Conservation (phyloP, 2,329 filamentous ascomycete genomes). For the Volutella citrinella region DNA sequence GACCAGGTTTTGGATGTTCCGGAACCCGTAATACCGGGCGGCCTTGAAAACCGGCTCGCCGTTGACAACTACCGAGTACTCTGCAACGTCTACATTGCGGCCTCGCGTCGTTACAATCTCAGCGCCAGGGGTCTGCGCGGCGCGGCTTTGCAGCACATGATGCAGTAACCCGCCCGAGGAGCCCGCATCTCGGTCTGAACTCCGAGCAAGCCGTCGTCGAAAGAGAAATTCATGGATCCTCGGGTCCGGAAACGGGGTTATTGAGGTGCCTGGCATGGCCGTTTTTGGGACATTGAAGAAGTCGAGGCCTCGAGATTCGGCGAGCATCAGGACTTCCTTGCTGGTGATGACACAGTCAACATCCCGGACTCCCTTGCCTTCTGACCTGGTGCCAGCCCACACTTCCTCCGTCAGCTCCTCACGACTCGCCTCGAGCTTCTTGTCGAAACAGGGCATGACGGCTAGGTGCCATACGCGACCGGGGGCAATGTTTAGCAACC, state of each 20-base stretch:
- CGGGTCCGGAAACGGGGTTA: conserved; percentile 68
- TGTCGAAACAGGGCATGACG: conserved; percentile 98
- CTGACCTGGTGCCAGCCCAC: conserved; percentile 57
- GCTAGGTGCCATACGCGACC: conserved; percentile 90
- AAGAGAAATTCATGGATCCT: conserved; percentile 73
- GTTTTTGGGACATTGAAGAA: conserved; percentile 69
- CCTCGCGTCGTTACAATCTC: conserved; percentile 69
- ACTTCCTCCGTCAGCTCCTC: conserved; percentile 82
- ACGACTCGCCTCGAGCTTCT: conserved; percentile 94
- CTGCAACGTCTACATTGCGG: conserved; percentile 86
- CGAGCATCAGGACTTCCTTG: conserved; percentile 88
- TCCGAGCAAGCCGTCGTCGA: conserved; percentile 42
- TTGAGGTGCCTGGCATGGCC: conserved; percentile 41
- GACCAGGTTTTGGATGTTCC: conserved; percentile 97
- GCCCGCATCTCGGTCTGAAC: conserved; percentile 58
- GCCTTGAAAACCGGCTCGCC: conserved; percentile 68
- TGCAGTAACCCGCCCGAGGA: conserved; percentile 87
- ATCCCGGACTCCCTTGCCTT: conserved; percentile 66
- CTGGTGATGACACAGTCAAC: conserved; percentile 98
- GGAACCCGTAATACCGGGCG: conserved; percentile 93
- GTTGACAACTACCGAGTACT: conserved; percentile 66
- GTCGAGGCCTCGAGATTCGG: conserved; percentile 73
- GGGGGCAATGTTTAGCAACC: conserved; percentile 66
- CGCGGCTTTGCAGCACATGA: conserved; percentile 75
- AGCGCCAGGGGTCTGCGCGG: conserved; percentile 68